Conservation (phyloP, 116 monocot genomes). For the Cymodocea nodosa region DNA sequence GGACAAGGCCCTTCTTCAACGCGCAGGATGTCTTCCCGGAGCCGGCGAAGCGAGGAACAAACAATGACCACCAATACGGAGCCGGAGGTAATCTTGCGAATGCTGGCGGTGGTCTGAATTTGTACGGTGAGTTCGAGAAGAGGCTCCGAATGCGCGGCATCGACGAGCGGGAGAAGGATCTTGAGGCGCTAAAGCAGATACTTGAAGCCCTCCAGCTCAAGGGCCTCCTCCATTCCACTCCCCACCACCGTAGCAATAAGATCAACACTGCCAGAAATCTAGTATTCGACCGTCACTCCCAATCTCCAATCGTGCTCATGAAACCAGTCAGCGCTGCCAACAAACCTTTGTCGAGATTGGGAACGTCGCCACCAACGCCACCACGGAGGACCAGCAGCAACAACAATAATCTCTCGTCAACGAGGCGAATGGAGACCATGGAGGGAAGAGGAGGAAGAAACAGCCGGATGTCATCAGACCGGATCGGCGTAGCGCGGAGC, state of each 20-base stretch:
- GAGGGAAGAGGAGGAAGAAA: background rate
- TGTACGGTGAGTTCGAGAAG: slow-evolving; percentile 73
- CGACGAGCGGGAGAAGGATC: slow-evolving; percentile 54
- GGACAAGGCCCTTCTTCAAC: slow-evolving; percentile 56
- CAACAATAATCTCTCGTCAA: too few relatives aligned
- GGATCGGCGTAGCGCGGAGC: slow-evolving; percentile 3
- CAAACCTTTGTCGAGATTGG: background rate
- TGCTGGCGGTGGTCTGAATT: slow-evolving; percentile 4
- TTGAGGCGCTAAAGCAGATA: slow-evolving; percentile 81
- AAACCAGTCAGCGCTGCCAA: slow-evolving; percentile 14
- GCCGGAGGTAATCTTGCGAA: background rate
- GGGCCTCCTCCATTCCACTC: slow-evolving; percentile 58
- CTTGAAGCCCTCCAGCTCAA: slow-evolving; percentile 85
- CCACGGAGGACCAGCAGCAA: background rate
- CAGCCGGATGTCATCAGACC: slow-evolving; percentile 10
- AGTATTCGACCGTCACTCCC: slow-evolving; percentile 8
- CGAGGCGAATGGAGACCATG: background rate
- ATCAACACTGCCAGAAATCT: slow-evolving; percentile 4
- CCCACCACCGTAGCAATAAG: slow-evolving; percentile 15
- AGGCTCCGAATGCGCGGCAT: slow-evolving; percentile 54
- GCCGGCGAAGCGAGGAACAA: slow-evolving; percentile 19
- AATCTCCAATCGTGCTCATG: slow-evolving; percentile 51
- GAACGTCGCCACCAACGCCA: slow-evolving; percentile 6
- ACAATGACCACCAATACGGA: too few relatives aligned
- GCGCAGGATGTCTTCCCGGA: slow-evolving; percentile 65